phyloP scores from a whole-genome alignment of 768 basidiomycete genomes.

The Galerina sulciceps region DNA sequence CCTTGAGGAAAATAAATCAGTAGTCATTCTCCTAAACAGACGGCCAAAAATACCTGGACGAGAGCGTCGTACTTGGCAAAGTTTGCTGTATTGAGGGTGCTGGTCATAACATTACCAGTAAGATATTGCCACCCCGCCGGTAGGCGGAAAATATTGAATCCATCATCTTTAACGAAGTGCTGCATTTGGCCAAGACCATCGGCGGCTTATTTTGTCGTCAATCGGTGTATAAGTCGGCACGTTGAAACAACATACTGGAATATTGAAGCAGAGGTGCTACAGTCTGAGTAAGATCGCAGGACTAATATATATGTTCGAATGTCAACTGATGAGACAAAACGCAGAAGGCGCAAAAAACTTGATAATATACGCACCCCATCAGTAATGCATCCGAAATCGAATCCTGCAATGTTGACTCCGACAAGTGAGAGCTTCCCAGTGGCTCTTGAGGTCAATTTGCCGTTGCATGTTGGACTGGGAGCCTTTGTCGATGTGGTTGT shows the following conservation, averaged over 20 bases:
- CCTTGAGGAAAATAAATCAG: conserved; percentile 15
- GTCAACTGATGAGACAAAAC: neutral
- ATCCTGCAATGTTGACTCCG: conserved; percentile 60
- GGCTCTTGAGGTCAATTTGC: conserved; percentile 37
- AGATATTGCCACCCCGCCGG: conserved; percentile 66
- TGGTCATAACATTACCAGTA: conserved; percentile 40
- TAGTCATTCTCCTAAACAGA: no score
- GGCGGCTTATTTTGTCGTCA: conserved; percentile 25
- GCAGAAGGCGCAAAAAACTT: neutral
- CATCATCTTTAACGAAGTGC: conserved; percentile 59
- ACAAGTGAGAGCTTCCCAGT: conserved; percentile 40
- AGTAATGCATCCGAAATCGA: conserved; percentile 54
- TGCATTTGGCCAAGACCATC: conserved; percentile 60
- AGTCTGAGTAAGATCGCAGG: conserved; percentile 40
- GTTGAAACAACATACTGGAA: conserved; percentile 43
- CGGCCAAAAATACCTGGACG: conserved; percentile 37
- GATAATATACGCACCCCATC: conserved; percentile 35
- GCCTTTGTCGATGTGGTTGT: conserved; percentile 4
- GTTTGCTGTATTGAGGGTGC: conserved; percentile 44
- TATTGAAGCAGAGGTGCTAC: conserved; percentile 50
- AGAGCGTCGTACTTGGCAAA: conserved; percentile 54
- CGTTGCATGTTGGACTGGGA: conserved; percentile 14
- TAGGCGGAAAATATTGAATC: conserved; percentile 61
- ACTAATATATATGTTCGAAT: conserved; percentile 9
- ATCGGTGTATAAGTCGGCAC: conserved; percentile 19